Conservation (phyloP, 139 green algal species). For the Cymbomonas tetramitiformis region DNA sequence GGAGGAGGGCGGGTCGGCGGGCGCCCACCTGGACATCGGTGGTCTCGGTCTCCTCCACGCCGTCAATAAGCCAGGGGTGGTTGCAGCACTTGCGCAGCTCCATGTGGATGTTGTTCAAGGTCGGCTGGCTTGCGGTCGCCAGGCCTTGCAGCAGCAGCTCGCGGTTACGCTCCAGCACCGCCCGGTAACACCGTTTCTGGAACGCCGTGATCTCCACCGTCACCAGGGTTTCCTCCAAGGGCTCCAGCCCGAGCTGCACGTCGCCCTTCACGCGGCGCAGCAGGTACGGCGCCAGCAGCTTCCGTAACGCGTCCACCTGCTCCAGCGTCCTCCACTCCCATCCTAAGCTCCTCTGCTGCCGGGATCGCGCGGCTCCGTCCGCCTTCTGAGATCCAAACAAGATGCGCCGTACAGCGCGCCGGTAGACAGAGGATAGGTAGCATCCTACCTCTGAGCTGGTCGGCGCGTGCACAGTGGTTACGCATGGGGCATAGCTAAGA, state of each 20-base stretch:
- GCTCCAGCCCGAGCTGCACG: constrained; percentile 37
- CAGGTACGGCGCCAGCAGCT: constrained; percentile 50
- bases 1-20: background rate
- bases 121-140: too few species aligned
- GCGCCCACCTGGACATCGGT: constrained; percentile 7
- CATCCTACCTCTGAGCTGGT: too few species aligned
- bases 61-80: constrained; percentile 35
- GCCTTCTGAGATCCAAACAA: too few species aligned
- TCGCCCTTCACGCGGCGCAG: constrained; percentile 50
- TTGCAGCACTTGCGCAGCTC: constrained; percentile 40
- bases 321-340: too few species aligned
- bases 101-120: constrained; percentile 48
- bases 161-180: constrained; percentile 22
- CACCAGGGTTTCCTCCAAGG: constrained; percentile 26
- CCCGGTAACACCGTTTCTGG: constrained; percentile 22
- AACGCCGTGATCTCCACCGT: constrained; percentile 13
- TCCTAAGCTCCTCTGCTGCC: too few species aligned
- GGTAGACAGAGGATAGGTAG: too few species aligned
- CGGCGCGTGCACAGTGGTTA: too few species aligned
- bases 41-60: constrained; percentile 21
- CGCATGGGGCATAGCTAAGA: too few species aligned
- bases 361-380: too few species aligned
- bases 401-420: too few species aligned
- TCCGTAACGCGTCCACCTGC: constrained; percentile 29
- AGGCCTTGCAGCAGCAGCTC: constrained; percentile 21